A percentile compares a stretch with the other conserved stretches of the same genome.
These are phyloP conservation scores for Forsythia suspensa DNA, from an alignment of 257 asterid species.

Conservation along the genomic window DNA sequence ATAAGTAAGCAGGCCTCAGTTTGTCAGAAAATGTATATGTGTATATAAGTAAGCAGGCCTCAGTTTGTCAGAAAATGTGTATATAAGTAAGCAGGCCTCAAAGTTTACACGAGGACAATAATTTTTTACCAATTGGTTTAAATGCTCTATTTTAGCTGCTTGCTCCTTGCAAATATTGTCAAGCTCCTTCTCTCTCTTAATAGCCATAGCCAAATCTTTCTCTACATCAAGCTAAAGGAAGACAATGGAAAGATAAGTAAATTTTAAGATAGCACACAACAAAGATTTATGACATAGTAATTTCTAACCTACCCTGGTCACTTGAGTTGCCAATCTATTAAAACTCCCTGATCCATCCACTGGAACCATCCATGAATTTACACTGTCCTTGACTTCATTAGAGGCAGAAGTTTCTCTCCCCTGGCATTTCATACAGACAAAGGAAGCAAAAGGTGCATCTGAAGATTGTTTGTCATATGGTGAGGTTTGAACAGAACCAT, in stretches of 20 bases:
- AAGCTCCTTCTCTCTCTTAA: slow-evolving; percentile 64
- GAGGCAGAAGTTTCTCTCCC: slow-evolving; percentile 31
- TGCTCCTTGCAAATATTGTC: slow-evolving; percentile 69
- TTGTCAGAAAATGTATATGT: not conserved
- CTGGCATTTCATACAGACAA: slow-evolving; percentile 66
- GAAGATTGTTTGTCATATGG: slow-evolving; percentile 34
- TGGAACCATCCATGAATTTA: slow-evolving; percentile 34
- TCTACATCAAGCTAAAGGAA: slow-evolving; percentile 42
- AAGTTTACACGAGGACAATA: slow-evolving; percentile 6
- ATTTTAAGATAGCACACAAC: slow-evolving; percentile 9
- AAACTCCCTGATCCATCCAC: slow-evolving; percentile 33
- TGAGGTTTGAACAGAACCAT: slow-evolving; percentile 52
- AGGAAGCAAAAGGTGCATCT: slow-evolving; percentile 34
- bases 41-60: not conserved
- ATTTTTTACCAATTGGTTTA: slow-evolving; percentile 60
- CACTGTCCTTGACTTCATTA: slow-evolving; percentile 39
- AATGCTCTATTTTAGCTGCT: slow-evolving; percentile 70
- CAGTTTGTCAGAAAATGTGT: slow-evolving; percentile 3
- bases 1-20: not conserved
- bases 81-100: not conserved
- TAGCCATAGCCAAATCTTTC: slow-evolving; percentile 38
- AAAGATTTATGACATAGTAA: slow-evolving; percentile 2
- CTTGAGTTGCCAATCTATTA: slow-evolving; percentile 28
- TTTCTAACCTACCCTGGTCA: slow-evolving; percentile 32
- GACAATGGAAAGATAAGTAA: not conserved